Percentiles rank a stretch among this genome's conserved stretches.
phyloP scores from a whole-genome alignment of 305 asterid species.

The Plantago lanceolata region DNA sequence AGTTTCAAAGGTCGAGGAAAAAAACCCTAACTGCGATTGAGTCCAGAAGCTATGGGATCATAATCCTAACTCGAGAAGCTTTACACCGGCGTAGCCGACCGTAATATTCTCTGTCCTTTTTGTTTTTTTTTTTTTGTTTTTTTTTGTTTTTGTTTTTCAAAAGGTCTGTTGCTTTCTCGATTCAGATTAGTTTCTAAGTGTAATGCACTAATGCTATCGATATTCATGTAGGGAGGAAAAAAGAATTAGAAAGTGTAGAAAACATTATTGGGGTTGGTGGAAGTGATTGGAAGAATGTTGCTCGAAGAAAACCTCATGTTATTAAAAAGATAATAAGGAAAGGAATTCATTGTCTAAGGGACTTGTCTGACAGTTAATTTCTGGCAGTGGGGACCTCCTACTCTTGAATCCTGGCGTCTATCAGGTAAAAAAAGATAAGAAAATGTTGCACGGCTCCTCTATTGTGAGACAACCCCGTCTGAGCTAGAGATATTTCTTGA shows the following conservation, averaged over 20 bases:
- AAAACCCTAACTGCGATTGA: too few species aligned
- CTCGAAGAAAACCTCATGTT: constrained; percentile 87
- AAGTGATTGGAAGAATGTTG: constrained; percentile 94
- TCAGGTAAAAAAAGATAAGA: constrained; percentile 47
- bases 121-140: too few species aligned
- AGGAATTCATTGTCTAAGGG: constrained; percentile 99
- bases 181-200: constrained; percentile 7
- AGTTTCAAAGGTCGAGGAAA: too few species aligned
- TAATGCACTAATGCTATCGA: constrained; percentile 15
- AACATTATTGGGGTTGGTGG: constrained; percentile 97
- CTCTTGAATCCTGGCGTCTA: constrained; percentile 96
- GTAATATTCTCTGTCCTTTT: too few species aligned
- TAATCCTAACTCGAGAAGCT: too few species aligned
- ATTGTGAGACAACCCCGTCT: constrained; percentile 95
- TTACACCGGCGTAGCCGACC: too few species aligned
- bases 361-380: constrained; percentile 91
- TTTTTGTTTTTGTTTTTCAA: too few species aligned
- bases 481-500: constrained; percentile 98
- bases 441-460: constrained; percentile 35
- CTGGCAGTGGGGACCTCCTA: constrained; percentile 98
- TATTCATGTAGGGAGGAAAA: constrained; percentile 63
- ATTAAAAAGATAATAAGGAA: constrained; percentile 90
- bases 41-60: too few species aligned
- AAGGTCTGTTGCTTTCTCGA: not conserved
- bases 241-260: constrained; percentile 91